Evolutionary conservation across 306 rosid species (phyloP), one percentile per base, ranked within the genome.

Genomic region (Senna tora): DNA sequence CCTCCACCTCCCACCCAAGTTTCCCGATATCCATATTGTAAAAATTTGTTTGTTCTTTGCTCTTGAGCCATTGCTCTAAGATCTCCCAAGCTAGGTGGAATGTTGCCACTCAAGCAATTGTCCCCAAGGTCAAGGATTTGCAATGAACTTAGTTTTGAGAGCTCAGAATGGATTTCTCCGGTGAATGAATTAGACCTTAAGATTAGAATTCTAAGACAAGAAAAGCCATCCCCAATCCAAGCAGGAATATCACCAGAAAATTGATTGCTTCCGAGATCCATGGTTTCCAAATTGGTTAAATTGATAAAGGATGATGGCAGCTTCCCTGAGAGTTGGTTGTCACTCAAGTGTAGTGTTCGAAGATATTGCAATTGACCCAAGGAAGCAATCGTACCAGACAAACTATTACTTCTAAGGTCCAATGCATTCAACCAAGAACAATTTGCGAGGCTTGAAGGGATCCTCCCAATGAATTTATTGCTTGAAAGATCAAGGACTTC

Each of bases 131-230:
- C 87, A 59, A 83, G 57, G 68, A 86, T 82, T 55, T 75, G 86
- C 56, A 83, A 58, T 2, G 84, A 78, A 30, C 65, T 72, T 50
- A 83, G 72, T 39, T 78, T 86, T 13, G 85, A 61, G 16, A 83
- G 68, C 33, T 10, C 1, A 0, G 56, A 8, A 3, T 79, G 76
- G 13, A 83, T 17, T 59, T 67, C 72, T 38, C 86, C 81, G 1
- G 5, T 76, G 71, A 86, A 81, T 14, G 67, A 72, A 74, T 86
- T 86, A 25, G 86, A 73, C n/a, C 88, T 81, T 77, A 83, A 65
- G 42, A 52, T 73, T 2, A 78, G 64, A 69, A 86, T 80, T 78
- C 68, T 75, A 13, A 83, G 60, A 32, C 14, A 1, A 11, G 58
- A 42, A 36, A 83, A 78, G 7, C 69, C 71, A 60, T 74, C 42